Percentiles rank a stretch among this genome's conserved stretches.
Evolutionary conservation across 129 eudicot genomes (phyloP).

Genomic region (carrot (Daucus carota)): DNA sequence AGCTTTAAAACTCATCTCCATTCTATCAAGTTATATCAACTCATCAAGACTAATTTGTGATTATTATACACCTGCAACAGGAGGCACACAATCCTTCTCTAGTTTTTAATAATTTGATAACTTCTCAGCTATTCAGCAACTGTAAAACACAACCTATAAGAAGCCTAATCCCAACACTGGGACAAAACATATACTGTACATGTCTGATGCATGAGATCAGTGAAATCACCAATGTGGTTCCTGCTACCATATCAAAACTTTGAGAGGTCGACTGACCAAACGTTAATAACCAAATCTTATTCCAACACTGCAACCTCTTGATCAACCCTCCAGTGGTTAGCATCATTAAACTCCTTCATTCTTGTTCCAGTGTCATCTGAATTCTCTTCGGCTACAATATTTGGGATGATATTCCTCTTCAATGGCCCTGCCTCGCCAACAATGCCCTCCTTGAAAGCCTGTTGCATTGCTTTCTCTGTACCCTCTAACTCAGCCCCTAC

Average conservation of each 20-base stretch:
- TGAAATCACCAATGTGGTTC: not conserved
- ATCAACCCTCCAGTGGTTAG: constrained; percentile 81
- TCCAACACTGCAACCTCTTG: constrained; percentile 74
- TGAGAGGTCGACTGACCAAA: not conserved
- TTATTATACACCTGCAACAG: no score
- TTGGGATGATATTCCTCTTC: constrained; percentile 34
- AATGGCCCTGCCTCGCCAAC: constrained; percentile 84
- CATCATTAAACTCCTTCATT: constrained; percentile 56
- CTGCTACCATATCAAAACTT: not conserved
- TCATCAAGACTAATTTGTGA: not conserved
- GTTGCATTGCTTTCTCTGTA: constrained; percentile 80
- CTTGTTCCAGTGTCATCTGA: constrained; percentile 43
- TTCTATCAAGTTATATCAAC: not conserved
- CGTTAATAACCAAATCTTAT: constrained; percentile 15
- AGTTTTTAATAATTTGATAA: not conserved
- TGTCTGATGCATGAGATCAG: not conserved
- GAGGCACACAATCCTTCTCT: not conserved
- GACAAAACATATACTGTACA: constrained; percentile 40
- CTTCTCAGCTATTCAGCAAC: not conserved
- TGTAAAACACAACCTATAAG: constrained; percentile 12
- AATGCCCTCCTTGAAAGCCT: constrained; percentile 74
- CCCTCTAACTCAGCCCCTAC: constrained; percentile 85
- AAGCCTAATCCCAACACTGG: constrained; percentile 6
- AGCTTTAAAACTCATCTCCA: not conserved
- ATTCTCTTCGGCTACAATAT: constrained; percentile 27